A percentile compares a stretch with the other conserved stretches of the same genome.
These are phyloP conservation scores for Phytophthora capsici DNA, from an alignment of 352 stramenopile genomes.

Conservation along the genomic window DNA sequence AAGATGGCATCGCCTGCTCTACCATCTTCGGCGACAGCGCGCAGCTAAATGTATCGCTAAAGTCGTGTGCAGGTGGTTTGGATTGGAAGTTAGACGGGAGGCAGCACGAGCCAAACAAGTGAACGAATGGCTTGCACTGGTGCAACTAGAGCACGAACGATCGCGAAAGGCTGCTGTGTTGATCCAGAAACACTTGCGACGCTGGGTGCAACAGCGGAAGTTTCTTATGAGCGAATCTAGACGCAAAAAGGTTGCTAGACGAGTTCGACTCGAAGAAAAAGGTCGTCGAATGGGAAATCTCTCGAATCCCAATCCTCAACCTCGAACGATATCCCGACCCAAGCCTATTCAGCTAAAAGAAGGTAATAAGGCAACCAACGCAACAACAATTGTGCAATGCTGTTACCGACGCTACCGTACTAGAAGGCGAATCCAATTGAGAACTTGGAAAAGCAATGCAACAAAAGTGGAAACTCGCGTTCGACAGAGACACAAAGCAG, in stretches of 20 bases:
- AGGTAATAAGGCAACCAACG: constrained; percentile 2
- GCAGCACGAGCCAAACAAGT: constrained; percentile 20
- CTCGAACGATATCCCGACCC: constrained; percentile 11
- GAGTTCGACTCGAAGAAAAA: constrained; percentile 39
- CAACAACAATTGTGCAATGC: constrained; percentile 33
- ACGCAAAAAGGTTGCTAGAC: constrained; percentile 40
- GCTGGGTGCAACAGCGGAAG: constrained; percentile 58
- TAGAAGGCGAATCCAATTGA: constrained; percentile 13
- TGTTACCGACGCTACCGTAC: constrained; percentile 35
- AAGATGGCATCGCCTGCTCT: constrained; percentile 34
- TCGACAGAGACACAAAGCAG: constrained; percentile 29
- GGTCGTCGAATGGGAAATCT: constrained; percentile 1
- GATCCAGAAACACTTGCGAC: constrained; percentile 57
- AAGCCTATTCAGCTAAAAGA: constrained; percentile 21
- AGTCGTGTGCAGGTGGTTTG: constrained; percentile 30
- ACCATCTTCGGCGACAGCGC: constrained; percentile 27
- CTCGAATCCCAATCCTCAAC: constrained; percentile 5
- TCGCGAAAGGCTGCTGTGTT: constrained; percentile 28
- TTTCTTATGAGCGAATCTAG: constrained; percentile 38
- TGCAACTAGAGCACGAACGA: constrained; percentile 32
- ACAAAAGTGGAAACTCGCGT: constrained; percentile 40
- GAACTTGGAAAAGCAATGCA: constrained; percentile 36
- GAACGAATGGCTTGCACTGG: constrained; percentile 33
- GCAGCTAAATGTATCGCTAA: constrained; percentile 23
- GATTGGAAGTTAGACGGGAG: constrained; percentile 16